Evolutionary conservation across 129 eudicot genomes (phyloP), one percentile per base, ranked within the genome.

Genomic region (Smallanthus sonchifolius): DNA sequence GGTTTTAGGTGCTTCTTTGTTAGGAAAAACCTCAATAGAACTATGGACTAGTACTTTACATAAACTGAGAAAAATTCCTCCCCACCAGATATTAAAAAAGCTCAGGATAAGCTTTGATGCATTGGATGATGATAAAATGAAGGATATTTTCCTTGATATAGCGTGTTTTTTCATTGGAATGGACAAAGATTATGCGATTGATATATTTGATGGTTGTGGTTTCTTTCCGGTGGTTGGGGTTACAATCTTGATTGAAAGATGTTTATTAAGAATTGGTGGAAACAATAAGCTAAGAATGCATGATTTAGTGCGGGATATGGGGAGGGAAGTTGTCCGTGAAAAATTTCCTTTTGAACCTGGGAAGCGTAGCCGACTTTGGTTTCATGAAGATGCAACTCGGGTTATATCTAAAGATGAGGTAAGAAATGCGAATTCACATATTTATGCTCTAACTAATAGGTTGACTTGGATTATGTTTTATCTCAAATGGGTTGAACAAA

Each of bases 281-380:
- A 72, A 39, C 6, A 73, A 65, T 52, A 57, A 59, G 74, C 62
- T 75, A 39, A 42, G 34, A 32, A 83, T 83, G 82, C 87, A 83
- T 51, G 81, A 83, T 35, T 43, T 79, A 67, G 49, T 79, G 30
- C 72, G 77, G 47, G 84, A 79, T 7, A 75, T 83, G 79, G 84
- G 77, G n/a, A 74, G 82, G 65, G 47, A 75, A 42, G 74, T 79
- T 28, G 73, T 72, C 4, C 44, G 61, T 5, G 34, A 75, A 75
- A 10, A 55, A 59, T 70, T 43, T 13, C 71, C 81, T 11, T 3
- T 7, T 9, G 71, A 79, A 6, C 78, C 78, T 5, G 79, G 72
- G 49, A 79, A 66, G 19, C 77, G 65, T 34, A 83, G 69, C 74
- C 69, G 81, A 57, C 37, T 83, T 32, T 75, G 87, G 84, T 35